phyloP scores from a whole-genome alignment of 1,139 yeast species.

The Nakaseomyces uthaithaninus region DNA sequence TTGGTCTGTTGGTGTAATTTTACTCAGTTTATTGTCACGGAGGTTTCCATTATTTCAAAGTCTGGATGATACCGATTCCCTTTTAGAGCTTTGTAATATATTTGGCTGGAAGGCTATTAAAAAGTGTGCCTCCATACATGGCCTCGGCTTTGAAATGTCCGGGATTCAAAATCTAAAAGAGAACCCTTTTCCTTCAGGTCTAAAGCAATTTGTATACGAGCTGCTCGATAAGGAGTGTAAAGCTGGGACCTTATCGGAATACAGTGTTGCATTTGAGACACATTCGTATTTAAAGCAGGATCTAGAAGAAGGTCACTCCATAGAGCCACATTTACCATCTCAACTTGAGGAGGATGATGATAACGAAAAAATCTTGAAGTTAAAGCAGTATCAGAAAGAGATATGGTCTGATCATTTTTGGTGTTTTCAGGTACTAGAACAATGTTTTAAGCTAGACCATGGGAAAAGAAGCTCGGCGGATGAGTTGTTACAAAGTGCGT shows the following conservation, averaged over 20 bases:
- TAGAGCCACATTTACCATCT: constrained; percentile 21
- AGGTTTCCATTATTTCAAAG: constrained; percentile 85
- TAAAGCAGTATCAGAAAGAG: constrained; percentile 28
- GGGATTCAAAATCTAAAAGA: constrained; percentile 29
- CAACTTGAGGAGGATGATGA: constrained; percentile 14
- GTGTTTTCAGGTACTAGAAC: constrained; percentile 31
- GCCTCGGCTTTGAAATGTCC: constrained; percentile 72
- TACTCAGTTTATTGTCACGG: constrained; percentile 60
- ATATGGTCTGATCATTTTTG: constrained; percentile 33
- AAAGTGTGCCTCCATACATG: constrained; percentile 76
- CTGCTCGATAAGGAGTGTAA: constrained; percentile 30
- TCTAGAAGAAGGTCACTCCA: constrained; percentile 19
- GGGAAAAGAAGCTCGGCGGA: constrained; percentile 30
- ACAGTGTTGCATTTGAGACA: constrained; percentile 36
- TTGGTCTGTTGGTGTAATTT: constrained; percentile 89
- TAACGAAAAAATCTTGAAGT: constrained; percentile 16
- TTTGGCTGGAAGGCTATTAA: constrained; percentile 73
- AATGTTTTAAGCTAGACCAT: constrained; percentile 32
- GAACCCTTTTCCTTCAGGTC: constrained; percentile 24
- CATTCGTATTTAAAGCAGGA: constrained; percentile 27
- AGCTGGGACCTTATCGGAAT: constrained; percentile 33
- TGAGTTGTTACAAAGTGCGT: constrained; percentile 29
- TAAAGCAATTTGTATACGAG: constrained; percentile 28
- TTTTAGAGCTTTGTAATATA: constrained; percentile 74
- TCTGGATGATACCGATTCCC: constrained; percentile 85